A percentile compares a stretch with the other conserved stretches of the same genome.
phyloP scores from a whole-genome alignment of 192 early-diverging fungal genomes.

The Coemansia erecta region DNA sequence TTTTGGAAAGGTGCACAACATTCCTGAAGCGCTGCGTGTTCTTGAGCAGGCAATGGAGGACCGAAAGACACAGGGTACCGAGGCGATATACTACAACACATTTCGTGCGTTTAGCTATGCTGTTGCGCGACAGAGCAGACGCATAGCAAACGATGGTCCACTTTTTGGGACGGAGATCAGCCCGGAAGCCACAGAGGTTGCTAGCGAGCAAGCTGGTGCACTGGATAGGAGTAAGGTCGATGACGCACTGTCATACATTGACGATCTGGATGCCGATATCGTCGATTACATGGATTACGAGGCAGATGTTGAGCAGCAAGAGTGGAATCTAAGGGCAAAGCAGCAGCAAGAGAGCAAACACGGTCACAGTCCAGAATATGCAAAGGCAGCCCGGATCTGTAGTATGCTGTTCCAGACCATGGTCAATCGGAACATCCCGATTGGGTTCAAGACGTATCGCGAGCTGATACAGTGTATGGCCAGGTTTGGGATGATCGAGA shows the following conservation, averaged over 20 bases:
- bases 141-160: too few relatives aligned
- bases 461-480: conserved; percentile 43
- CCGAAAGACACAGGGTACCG: conserved; percentile 16
- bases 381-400: conserved; percentile 36
- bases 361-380: conserved; percentile 9
- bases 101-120: conserved; percentile 33
- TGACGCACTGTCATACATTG: conserved; percentile 21
- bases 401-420: conserved; percentile 40
- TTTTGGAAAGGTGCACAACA: conserved; percentile 30
- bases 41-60: conserved; percentile 43
- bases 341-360: neutral
- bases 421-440: conserved; percentile 13
- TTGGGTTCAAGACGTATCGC: conserved; percentile 37
- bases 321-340: too few relatives aligned
- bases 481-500: conserved; percentile 31
- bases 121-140: conserved; percentile 3
- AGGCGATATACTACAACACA: conserved; percentile 39
- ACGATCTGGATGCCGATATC: conserved; percentile 21
- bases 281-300: neutral
- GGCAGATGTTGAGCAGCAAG: neutral
- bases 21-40: conserved; percentile 31
- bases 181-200: neutral
- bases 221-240: neutral
- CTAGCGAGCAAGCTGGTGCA: neutral
- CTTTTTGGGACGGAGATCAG: too few relatives aligned